Percentiles rank a stretch among this genome's conserved stretches.
These are phyloP conservation scores for Aspergillus aculeatinus DNA, from an alignment of 2,329 filamentous ascomycete genomes.

Conservation along the genomic window DNA sequence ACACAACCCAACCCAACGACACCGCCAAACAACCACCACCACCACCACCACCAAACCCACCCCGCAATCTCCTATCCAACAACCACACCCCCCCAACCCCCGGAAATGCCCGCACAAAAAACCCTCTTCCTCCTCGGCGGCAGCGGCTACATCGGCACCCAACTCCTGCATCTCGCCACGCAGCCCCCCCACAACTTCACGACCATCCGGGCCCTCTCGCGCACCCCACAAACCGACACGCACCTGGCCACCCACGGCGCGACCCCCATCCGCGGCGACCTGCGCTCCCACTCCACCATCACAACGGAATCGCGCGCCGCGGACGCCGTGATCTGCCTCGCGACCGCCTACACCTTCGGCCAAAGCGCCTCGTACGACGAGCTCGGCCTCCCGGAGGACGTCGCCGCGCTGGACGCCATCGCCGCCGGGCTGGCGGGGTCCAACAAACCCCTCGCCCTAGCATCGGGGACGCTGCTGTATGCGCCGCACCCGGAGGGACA, in stretches of 20 bases:
- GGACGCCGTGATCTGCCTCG: conserved; percentile 45
- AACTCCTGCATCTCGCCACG: conserved; percentile 39
- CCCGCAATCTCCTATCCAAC: too few species aligned
- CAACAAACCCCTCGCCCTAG: conserved; percentile 41
- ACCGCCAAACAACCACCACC: background rate
- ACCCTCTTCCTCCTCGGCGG: conserved; percentile 45
- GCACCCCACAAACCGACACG: conserved; percentile 31
- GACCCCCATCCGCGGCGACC: conserved; percentile 33
- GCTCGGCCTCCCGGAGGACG: conserved; percentile 30
- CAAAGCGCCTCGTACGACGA: conserved; percentile 24
- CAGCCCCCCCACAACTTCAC: conserved; percentile 26
- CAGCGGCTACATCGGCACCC: conserved; percentile 45
- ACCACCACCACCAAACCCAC: background rate
- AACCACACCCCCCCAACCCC: too few species aligned
- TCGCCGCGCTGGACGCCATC: conserved; percentile 39
- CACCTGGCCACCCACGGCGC: conserved; percentile 34
- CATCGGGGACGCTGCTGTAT: conserved; percentile 37
- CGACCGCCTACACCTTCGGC: conserved; percentile 45
- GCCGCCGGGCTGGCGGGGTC: too few species aligned
- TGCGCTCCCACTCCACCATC: conserved; percentile 39
- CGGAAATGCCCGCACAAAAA: background rate
- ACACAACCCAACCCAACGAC: too few species aligned
- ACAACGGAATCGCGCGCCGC: conserved; percentile 29
- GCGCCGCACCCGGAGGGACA: conserved; percentile 23
- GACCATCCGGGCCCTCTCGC: conserved; percentile 43